A percentile compares a stretch with the other conserved stretches of the same genome.
phyloP scores from a whole-genome alignment of 2,329 filamentous ascomycete genomes.

The Fusarium nygamai region DNA sequence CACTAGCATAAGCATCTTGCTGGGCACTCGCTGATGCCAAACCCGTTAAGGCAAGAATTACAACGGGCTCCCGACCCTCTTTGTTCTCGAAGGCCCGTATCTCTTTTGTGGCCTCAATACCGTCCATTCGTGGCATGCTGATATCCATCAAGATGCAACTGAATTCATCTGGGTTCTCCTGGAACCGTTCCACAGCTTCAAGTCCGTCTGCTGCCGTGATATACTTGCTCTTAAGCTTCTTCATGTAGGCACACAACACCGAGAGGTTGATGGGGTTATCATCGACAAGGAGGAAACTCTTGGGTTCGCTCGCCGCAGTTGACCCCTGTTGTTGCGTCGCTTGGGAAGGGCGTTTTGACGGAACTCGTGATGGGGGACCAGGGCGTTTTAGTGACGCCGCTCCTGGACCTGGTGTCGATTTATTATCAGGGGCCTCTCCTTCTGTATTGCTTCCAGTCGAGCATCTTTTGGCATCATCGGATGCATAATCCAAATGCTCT shows the following conservation, averaged over 20 bases:
- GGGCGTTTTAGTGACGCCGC: background rate
- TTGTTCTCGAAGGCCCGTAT: slow-evolving; percentile 61
- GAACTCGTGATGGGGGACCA: background rate
- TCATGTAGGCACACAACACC: slow-evolving; percentile 45
- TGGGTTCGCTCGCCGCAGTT: background rate
- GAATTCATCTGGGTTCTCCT: slow-evolving; percentile 35
- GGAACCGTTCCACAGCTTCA: slow-evolving; percentile 47
- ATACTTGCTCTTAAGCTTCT: slow-evolving; percentile 45
- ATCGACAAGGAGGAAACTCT: slow-evolving; percentile 34
- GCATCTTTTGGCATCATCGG: background rate
- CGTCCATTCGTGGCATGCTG: slow-evolving; percentile 67
- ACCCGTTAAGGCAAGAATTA: slow-evolving; percentile 64
- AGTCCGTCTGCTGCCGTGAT: slow-evolving; percentile 48
- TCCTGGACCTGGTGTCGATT: background rate
- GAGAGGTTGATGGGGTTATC: slow-evolving; percentile 38
- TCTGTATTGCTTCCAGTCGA: background rate
- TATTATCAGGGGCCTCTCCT: background rate
- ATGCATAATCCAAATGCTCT: background rate
- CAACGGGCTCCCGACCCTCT: slow-evolving; percentile 51
- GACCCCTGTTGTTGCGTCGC: background rate
- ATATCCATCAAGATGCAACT: slow-evolving; percentile 58
- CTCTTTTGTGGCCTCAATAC: slow-evolving; percentile 57
- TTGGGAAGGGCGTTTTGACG: background rate
- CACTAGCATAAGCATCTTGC: slow-evolving; percentile 62
- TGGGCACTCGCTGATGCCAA: slow-evolving; percentile 59